Conservation (phyloP, 2,329 filamentous ascomycete genomes). For the Rhexocercosporidium sp. region DNA sequence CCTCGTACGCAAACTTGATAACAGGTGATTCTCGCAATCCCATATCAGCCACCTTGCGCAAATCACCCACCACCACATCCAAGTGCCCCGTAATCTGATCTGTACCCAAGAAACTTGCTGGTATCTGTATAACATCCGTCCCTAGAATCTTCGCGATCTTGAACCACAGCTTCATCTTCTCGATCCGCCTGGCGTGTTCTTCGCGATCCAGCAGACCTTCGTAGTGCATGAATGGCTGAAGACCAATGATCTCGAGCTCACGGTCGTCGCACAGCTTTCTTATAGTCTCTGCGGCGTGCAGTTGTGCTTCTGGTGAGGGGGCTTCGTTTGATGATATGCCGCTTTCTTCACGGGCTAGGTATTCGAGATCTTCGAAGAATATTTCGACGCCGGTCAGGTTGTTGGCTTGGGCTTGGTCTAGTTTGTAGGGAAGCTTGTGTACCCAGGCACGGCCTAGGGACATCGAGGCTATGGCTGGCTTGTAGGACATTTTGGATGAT, state of each 20-base stretch:
- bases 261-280: constrained; percentile 62
- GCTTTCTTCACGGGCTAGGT: constrained; percentile 55
- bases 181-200: constrained; percentile 60
- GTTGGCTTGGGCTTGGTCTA: constrained; percentile 68
- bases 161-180: constrained; percentile 74
- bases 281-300: constrained; percentile 62
- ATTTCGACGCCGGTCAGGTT: constrained; percentile 74
- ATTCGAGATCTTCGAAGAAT: constrained; percentile 76
- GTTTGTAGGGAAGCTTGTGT: constrained; percentile 69
- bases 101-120: constrained; percentile 66
- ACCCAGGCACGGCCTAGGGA: constrained; percentile 75
- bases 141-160: constrained; percentile 63
- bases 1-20: constrained; percentile 75
- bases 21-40: constrained; percentile 59
- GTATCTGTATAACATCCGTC: constrained; percentile 75
- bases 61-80: constrained; percentile 63
- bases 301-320: constrained; percentile 42
- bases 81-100: constrained; percentile 52
- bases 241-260: constrained; percentile 64
- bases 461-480: constrained; percentile 75
- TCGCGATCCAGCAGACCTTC: constrained; percentile 71
- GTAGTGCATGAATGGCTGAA: constrained; percentile 80
- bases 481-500: constrained; percentile 45
- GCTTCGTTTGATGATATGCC: constrained; percentile 48
- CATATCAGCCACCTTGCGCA: constrained; percentile 69